A percentile compares a stretch with the other conserved stretches of the same genome.
Evolutionary conservation across 169 alveolate species (phyloP).

Genomic region (Blepharisma undulans): DNA sequence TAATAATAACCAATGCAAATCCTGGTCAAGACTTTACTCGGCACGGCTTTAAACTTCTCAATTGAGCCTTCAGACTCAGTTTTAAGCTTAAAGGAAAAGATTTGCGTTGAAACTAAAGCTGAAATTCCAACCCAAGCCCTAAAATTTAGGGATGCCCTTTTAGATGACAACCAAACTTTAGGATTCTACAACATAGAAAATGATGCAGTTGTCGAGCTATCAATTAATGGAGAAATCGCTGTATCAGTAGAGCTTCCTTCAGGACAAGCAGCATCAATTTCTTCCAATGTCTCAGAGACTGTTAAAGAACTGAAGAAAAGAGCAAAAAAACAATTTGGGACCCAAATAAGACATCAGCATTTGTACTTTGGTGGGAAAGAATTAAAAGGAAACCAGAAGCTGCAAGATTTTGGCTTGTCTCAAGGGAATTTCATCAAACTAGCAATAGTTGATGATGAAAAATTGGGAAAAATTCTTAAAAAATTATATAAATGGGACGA

Average conservation of each 20-base stretch:
- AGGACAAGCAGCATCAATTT: neutral
- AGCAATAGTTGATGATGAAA: neutral
- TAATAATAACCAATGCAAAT: neutral
- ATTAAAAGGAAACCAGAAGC: neutral
- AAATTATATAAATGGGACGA: neutral
- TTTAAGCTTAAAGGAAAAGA: neutral
- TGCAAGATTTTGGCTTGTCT: neutral
- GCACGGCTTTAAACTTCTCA: neutral
- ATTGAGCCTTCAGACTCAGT: neutral
- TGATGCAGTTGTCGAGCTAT: neutral
- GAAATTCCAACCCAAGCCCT: neutral
- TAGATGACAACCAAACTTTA: neutral
- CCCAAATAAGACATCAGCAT: neutral
- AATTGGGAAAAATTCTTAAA: neutral
- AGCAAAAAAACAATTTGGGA: neutral
- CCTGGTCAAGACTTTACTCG: neutral
- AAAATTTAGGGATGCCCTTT: neutral
- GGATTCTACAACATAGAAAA: neutral
- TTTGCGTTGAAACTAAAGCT: neutral
- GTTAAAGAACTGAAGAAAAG: neutral
- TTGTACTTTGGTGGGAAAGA: neutral
- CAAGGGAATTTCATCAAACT: neutral
- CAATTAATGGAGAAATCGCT: neutral
- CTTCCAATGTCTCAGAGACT: neutral
- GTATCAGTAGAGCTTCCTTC: neutral